A percentile compares a stretch with the other conserved stretches of the same genome.
phyloP scores from a whole-genome alignment of 2,329 filamentous ascomycete genomes.

The Paecilomyces sp. region DNA sequence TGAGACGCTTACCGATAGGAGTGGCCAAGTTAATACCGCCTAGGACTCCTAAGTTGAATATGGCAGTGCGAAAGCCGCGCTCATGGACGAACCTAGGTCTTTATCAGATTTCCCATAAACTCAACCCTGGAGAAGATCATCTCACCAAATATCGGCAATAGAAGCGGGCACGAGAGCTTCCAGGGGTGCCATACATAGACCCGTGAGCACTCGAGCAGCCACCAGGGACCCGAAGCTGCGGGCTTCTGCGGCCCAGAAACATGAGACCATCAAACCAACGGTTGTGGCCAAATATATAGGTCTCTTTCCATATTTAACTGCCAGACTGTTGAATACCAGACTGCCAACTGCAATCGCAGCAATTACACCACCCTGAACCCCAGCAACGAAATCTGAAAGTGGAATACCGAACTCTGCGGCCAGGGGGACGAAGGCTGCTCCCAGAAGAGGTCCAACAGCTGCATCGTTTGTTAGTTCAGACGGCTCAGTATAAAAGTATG shows the following conservation, averaged over 20 bases:
- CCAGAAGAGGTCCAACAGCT: constrained; percentile 34
- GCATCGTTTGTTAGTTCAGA: not conserved
- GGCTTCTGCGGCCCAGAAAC: constrained; percentile 27
- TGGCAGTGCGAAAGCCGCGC: constrained; percentile 31
- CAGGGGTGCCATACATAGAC: constrained; percentile 33
- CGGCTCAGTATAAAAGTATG: not conserved
- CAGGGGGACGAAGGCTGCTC: constrained; percentile 28
- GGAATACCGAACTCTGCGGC: constrained; percentile 24
- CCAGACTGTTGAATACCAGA: constrained; percentile 28
- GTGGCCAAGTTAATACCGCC: constrained; percentile 37
- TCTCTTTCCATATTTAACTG: constrained; percentile 32
- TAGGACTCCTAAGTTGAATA: constrained; percentile 37
- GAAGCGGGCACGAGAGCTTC: constrained; percentile 34
- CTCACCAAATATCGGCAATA: constrained; percentile 33
- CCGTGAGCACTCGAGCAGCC: constrained; percentile 25
- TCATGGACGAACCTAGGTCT: constrained; percentile 34
- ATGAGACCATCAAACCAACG: constrained; percentile 25
- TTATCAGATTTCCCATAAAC: not conserved
- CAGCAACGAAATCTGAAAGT: constrained; percentile 25
- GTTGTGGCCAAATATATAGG: constrained; percentile 29
- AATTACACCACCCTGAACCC: constrained; percentile 29
- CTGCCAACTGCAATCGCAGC: constrained; percentile 28
- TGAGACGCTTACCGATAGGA: constrained; percentile 26
- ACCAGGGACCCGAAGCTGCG: constrained; percentile 24
- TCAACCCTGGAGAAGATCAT: not conserved